phyloP scores from a whole-genome alignment of 1,284 basidiomycete species.

The Wallemia mellicola region DNA sequence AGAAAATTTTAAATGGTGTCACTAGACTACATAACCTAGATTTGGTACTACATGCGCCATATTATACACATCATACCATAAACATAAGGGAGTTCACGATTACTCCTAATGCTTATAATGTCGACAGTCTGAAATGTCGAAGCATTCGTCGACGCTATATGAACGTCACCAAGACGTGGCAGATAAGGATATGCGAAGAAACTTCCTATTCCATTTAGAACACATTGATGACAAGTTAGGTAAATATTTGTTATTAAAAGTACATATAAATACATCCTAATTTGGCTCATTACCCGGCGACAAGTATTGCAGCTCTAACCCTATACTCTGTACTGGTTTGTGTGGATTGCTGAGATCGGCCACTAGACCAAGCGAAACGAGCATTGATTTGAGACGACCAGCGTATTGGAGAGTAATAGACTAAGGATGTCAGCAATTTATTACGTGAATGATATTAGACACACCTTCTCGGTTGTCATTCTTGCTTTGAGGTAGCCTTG shows the following conservation, averaged over 20 bases:
- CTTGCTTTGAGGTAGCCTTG: conserved; percentile 66
- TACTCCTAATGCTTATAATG: too few species aligned
- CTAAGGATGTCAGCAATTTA: conserved; percentile 17
- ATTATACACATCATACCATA: too few species aligned
- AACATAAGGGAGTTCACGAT: too few species aligned
- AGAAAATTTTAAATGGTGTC: too few species aligned
- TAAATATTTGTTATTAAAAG: not conserved
- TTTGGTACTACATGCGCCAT: too few species aligned
- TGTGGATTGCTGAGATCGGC: conserved; percentile 56
- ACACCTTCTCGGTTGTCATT: conserved; percentile 55
- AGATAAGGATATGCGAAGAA: too few species aligned
- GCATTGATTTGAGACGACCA: conserved; percentile 58
- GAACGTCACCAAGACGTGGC: too few species aligned
- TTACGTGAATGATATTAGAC: conserved; percentile 11
- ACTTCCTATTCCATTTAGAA: not conserved
- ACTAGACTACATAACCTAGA: too few species aligned
- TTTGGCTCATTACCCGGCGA: conserved; percentile 6
- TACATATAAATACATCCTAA: not conserved
- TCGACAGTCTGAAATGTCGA: too few species aligned
- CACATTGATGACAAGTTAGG: not conserved
- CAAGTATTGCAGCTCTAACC: conserved; percentile 73
- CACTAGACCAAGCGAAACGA: conserved; percentile 62
- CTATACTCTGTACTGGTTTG: conserved; percentile 58
- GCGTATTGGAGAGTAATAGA: conserved; percentile 79
- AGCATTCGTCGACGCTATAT: too few species aligned